Percentiles rank a stretch among this genome's conserved stretches.
Conservation (phyloP, 306 rosid species). For the Cicer arietinum region DNA sequence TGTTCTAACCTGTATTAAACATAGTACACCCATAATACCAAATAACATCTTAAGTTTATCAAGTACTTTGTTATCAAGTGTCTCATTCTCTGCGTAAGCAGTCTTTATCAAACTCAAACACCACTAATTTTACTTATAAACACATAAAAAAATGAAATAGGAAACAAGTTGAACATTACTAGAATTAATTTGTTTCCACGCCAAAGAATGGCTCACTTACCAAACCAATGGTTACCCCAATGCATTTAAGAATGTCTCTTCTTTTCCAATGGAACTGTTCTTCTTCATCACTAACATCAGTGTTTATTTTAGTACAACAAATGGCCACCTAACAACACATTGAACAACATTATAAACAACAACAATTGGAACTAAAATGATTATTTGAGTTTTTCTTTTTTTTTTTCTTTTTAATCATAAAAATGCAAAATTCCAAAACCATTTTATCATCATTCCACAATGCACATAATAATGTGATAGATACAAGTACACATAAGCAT, state of each 20-base stretch:
- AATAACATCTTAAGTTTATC: no score
- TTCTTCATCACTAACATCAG: conserved; percentile 47
- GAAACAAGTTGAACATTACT: conserved; percentile 1
- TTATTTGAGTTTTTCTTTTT: neutral
- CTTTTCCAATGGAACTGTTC: conserved; percentile 50
- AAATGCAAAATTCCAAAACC: neutral
- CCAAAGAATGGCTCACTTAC: conserved; percentile 56
- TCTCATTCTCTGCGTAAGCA: neutral
- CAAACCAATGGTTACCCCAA: conserved; percentile 69
- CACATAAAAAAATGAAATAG: neutral
- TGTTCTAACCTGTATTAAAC: neutral
- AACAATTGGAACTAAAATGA: conserved; percentile 9
- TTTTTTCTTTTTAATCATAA: neutral
- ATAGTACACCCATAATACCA: no score
- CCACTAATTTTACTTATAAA: neutral
- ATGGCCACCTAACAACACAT: conserved; percentile 56
- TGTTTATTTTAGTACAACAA: conserved; percentile 60
- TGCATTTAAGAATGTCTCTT: conserved; percentile 66
- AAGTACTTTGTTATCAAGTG: neutral
- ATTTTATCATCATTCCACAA: conserved; percentile 22
- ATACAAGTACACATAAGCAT: neutral
- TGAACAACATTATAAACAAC: neutral
- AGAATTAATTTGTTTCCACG: conserved; percentile 3
- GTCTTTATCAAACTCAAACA: neutral
- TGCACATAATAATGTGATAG: conserved; percentile 28